These are phyloP conservation scores for Haplographium delicatum DNA, from an alignment of 495 filamentous ascomycete genomes.

Conservation along the genomic window DNA sequence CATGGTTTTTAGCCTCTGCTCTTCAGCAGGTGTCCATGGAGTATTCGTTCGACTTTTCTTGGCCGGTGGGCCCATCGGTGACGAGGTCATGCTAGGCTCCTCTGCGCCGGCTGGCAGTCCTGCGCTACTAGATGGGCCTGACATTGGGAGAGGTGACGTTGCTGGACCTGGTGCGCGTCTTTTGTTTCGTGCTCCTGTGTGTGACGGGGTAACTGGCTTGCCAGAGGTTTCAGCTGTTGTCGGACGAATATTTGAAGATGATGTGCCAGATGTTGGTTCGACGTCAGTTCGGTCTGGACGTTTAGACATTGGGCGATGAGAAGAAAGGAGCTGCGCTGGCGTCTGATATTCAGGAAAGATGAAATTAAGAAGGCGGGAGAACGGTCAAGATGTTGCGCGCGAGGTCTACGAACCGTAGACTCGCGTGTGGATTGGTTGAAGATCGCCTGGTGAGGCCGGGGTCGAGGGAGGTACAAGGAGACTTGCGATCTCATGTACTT, in stretches of 20 bases:
- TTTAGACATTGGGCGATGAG: slow-evolving; percentile 23
- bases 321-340: not conserved
- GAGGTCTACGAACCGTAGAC: slow-evolving; percentile 5
- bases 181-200: slow-evolving; percentile 19
- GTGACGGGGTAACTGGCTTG: slow-evolving; percentile 16
- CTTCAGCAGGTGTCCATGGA: slow-evolving; percentile 93
- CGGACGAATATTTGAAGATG: slow-evolving; percentile 15
- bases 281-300: slow-evolving; percentile 19
- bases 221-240: slow-evolving; percentile 11
- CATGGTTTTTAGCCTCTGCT: slow-evolving; percentile 88
- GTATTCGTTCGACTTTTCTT: slow-evolving; percentile 97
- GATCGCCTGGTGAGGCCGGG: slow-evolving; percentile 13
- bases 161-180: slow-evolving; percentile 17
- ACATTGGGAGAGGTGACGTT: slow-evolving; percentile 16
- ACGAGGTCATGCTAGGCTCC: slow-evolving; percentile 21
- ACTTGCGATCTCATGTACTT: slow-evolving; percentile 24
- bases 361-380: slow-evolving; percentile 15
- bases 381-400: slow-evolving; percentile 15
- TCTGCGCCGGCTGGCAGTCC: slow-evolving; percentile 2
- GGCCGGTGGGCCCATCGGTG: slow-evolving; percentile 38
- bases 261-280: slow-evolving; percentile 7
- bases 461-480: slow-evolving; percentile 22
- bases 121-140: slow-evolving; percentile 8
- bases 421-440: slow-evolving; percentile 19
- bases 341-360: slow-evolving; percentile 4